Evolutionary conservation across 1,284 basidiomycete species (phyloP), one percentile per base, ranked within the genome.

Genomic region (Cryptococcus maquisensis): DNA sequence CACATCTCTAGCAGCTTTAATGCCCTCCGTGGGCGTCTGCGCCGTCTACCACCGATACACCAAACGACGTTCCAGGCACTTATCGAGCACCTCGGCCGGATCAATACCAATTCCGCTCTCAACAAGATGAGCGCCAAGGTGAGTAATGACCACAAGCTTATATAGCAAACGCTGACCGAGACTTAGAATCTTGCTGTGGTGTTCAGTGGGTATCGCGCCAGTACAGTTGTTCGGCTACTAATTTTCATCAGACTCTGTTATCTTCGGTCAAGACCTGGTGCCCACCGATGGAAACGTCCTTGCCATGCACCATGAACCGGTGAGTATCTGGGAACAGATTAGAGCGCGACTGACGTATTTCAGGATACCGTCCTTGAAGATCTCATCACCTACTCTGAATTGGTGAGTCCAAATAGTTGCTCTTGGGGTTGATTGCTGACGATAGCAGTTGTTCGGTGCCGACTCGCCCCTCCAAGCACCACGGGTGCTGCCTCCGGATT

Each of bases 121-220:
- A 98, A 96, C 75, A 97, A 96, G 77, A 98, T 98, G 95, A 90
- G 92, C 60, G 80, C 87, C 0, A 88, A 88, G 64, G 69, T 60
- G 75, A 75, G 61, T 63, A 74, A 4, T 63, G 66, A 26, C 60
- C n/a, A 74, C 16, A 68, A 73, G 49, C 71, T 72, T 16, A 37
- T 9, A n/a, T 36, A 36, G 23, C 68, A 68, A 15, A 69, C 68
- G 15, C 68, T 66, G 12, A 55, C 73, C 1, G 58, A 68, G 28
- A 28, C 18, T 28, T 47, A 67, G 78, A 94, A 92, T 67, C 79
- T 94, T 23, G 87, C 88, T 4, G 90, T 93, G 52, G 85, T 91
- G 1, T 92, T 92, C 75, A 52, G 48, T 49, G 26, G 13, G 48
- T 41, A 20, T 21, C 6, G 24, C 20, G 5, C 10, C 4, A 4